These are phyloP conservation scores for Sporothrix curviconia DNA, from an alignment of 2,329 filamentous ascomycete genomes.

Conservation along the genomic window DNA sequence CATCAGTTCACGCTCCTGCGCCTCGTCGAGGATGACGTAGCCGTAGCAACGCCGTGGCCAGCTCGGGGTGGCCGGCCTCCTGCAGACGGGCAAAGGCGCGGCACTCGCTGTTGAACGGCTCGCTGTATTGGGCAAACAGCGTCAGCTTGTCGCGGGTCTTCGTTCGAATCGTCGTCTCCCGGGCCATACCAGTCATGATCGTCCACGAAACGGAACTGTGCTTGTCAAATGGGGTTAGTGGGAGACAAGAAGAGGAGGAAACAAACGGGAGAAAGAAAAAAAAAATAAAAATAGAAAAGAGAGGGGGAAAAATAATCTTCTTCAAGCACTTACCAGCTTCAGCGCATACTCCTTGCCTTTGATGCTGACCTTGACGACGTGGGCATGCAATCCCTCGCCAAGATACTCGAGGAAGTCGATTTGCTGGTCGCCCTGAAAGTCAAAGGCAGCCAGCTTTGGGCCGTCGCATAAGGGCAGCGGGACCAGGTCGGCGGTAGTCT, in stretches of 20 bases:
- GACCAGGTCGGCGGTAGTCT: not conserved
- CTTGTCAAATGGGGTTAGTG: too few species aligned
- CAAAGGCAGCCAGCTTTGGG: not conserved
- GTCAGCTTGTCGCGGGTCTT: not conserved
- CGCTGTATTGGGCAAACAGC: not conserved
- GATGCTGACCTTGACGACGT: slow-evolving; percentile 20
- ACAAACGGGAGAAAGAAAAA: not conserved
- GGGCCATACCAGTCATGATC: slow-evolving; percentile 1
- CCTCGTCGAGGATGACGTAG: not conserved
- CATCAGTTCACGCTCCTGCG: not conserved
- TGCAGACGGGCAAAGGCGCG: not conserved
- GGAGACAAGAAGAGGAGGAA: not conserved
- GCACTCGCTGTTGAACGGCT: not conserved
- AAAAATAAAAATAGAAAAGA: not conserved
- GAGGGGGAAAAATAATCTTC: too few species aligned
- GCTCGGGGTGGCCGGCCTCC: not conserved
- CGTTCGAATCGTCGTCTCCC: not conserved
- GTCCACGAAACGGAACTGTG: not conserved
- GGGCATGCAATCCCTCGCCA: slow-evolving; percentile 16
- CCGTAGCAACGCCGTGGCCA: not conserved
- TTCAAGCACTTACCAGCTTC: not conserved
- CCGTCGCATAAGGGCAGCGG: not conserved
- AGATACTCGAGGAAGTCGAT: slow-evolving; percentile 21
- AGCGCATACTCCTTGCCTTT: slow-evolving; percentile 3
- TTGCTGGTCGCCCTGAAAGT: slow-evolving; percentile 17